These are phyloP conservation scores for Gloeostereum incarnatum DNA, from an alignment of 768 basidiomycete genomes.

Conservation along the genomic window DNA sequence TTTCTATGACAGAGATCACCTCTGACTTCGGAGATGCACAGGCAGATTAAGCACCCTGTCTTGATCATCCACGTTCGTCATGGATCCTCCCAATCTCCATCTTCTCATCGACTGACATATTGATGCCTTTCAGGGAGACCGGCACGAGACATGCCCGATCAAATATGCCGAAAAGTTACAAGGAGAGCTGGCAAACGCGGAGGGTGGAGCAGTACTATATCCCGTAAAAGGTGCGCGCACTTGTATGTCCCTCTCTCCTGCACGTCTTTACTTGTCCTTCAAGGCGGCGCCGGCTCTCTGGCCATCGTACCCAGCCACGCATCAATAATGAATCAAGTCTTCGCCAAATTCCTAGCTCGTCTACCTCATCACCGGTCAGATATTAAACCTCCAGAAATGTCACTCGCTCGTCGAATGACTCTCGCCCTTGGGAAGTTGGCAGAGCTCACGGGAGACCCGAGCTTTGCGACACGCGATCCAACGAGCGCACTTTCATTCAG, in stretches of 20 bases:
- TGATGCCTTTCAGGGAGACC: conserved; percentile 47
- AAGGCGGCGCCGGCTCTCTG: conserved; percentile 50
- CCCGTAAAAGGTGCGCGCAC: conserved; percentile 48
- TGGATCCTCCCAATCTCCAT: background rate
- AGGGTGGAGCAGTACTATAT: conserved; percentile 41
- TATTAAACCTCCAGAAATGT: conserved; percentile 23
- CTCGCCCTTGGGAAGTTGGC: conserved; percentile 44
- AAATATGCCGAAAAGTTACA: conserved; percentile 48
- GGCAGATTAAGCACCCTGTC: conserved; percentile 51
- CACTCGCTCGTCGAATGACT: conserved; percentile 40
- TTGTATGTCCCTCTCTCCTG: background rate
- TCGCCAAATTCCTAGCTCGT: conserved; percentile 50
- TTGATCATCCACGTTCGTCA: conserved; percentile 56
- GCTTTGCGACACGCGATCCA: conserved; percentile 42
- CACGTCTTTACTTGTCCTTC: conserved; percentile 2
- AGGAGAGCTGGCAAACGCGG: conserved; percentile 37
- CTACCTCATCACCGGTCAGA: conserved; percentile 43
- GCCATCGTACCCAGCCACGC: conserved; percentile 45
- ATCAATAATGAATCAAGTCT: conserved; percentile 56
- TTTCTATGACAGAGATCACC: conserved; percentile 38
- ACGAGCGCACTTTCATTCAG: conserved; percentile 61
- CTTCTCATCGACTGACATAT: background rate
- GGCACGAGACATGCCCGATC: conserved; percentile 40
- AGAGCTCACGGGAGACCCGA: conserved; percentile 35
- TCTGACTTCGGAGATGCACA: conserved; percentile 35